Conservation (phyloP, 129 eudicot species). For the Apium graveolens region DNA sequence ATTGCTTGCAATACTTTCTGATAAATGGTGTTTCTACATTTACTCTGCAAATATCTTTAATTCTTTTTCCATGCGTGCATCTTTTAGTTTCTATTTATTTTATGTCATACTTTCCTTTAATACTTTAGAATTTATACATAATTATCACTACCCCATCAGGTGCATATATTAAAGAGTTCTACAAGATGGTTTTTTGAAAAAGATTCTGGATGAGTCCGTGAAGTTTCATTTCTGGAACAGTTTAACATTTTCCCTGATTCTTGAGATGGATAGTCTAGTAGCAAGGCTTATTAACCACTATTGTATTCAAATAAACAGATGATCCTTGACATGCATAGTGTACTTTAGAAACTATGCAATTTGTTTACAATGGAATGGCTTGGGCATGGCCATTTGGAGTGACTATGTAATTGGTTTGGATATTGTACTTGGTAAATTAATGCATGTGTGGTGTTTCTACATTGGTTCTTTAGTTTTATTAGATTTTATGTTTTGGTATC, state of each 20-base stretch:
- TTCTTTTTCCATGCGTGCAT: not conserved
- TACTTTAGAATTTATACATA: conserved; percentile 23
- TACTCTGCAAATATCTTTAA: not conserved
- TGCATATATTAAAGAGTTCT: conserved; percentile 38
- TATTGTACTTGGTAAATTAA: no score
- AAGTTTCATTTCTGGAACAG: conserved; percentile 78
- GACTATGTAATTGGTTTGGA: no score
- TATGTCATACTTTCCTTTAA: conserved; percentile 9
- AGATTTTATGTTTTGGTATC: no score
- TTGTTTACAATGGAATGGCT: no score
- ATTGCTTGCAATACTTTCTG: not conserved
- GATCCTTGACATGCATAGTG: no score
- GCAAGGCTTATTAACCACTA: conserved; percentile 53
- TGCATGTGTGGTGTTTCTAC: no score
- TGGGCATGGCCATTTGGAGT: no score
- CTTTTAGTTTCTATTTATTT: not conserved
- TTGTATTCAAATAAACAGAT: no score
- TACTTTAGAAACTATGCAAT: no score
- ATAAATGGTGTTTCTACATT: not conserved
- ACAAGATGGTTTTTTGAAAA: conserved; percentile 48
- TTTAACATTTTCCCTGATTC: conserved; percentile 61
- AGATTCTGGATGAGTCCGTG: conserved; percentile 46
- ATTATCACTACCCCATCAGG: conserved; percentile 53
- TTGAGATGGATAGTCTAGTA: conserved; percentile 68
- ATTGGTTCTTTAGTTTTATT: no score